Evolutionary conservation across 371 early-diverging fungal species (phyloP).

Genomic region (Mucor saturninus): DNA sequence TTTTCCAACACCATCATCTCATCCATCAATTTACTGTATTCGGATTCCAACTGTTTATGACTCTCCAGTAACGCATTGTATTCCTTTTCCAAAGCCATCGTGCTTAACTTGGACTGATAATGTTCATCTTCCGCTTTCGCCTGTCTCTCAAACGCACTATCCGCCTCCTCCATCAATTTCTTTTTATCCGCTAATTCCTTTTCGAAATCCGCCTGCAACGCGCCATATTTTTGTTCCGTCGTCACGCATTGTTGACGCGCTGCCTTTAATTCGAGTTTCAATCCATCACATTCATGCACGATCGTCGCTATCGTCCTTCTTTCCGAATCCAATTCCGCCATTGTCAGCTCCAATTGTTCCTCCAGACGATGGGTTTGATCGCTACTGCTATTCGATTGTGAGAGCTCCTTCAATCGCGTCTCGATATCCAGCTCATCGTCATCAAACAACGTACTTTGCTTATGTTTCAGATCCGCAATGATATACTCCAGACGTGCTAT

Average conservation of each 20-base stretch:
- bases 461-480: conserved; percentile 36
- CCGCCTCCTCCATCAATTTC: conserved; percentile 47
- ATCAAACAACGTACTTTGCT: conserved; percentile 27
- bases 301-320: conserved; percentile 16
- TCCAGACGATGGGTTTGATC: conserved; percentile 46
- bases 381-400: not conserved
- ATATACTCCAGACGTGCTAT: conserved; percentile 27
- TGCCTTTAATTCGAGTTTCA: conserved; percentile 27
- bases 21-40: conserved; percentile 74
- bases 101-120: conserved; percentile 41
- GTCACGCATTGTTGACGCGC: conserved; percentile 23
- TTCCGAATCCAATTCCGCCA: conserved; percentile 38
- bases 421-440: conserved; percentile 35
- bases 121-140: conserved; percentile 44
- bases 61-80: conserved; percentile 58
- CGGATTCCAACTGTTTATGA: conserved; percentile 70
- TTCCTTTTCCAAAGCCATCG: conserved; percentile 34
- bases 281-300: conserved; percentile 22
- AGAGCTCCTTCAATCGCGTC: conserved; percentile 6
- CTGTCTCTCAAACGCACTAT: conserved; percentile 48
- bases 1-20: conserved; percentile 57
- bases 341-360: conserved; percentile 46
- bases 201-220: conserved; percentile 37
- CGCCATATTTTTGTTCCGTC: conserved; percentile 27
- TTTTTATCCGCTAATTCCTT: conserved; percentile 45